Conservation (phyloP, 129 eudicot species). For the Lactuca saligna region DNA sequence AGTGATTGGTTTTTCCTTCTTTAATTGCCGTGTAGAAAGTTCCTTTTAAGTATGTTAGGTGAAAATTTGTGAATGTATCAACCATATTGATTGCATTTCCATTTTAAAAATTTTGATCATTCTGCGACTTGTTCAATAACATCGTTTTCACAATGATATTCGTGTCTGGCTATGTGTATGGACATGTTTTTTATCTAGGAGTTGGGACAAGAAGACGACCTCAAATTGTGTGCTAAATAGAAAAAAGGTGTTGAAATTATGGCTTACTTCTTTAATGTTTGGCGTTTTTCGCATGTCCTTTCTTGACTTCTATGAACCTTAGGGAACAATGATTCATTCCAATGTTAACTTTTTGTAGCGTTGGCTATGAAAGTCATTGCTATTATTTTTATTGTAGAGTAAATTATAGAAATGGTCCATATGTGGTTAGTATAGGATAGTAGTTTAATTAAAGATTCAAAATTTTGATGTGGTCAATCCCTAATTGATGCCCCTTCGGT, state of each 20-base stretch:
- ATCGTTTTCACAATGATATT: conserved; percentile 16
- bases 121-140: background rate
- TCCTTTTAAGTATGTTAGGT: background rate
- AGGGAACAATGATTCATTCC: background rate
- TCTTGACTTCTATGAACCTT: conserved; percentile 4
- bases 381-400: too few relatives aligned
- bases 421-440: too few relatives aligned
- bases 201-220: conserved; percentile 13
- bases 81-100: background rate
- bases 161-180: conserved; percentile 21
- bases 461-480: too few relatives aligned
- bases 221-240: conserved; percentile 14
- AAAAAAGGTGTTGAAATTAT: conserved; percentile 15
- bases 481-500: too few relatives aligned
- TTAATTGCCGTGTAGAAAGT: background rate
- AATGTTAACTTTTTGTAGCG: background rate
- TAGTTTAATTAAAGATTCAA: too few relatives aligned
- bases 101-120: background rate
- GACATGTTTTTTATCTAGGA: conserved; percentile 12
- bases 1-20: background rate
- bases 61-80: background rate
- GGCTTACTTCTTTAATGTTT: conserved; percentile 5
- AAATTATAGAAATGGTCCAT: too few relatives aligned
- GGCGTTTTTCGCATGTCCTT: conserved; percentile 23
- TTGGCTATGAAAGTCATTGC: background rate